Evolutionary conservation across 2,329 filamentous ascomycete genomes (phyloP).

Genomic region (Lasiodiplodia hormozganensis): DNA sequence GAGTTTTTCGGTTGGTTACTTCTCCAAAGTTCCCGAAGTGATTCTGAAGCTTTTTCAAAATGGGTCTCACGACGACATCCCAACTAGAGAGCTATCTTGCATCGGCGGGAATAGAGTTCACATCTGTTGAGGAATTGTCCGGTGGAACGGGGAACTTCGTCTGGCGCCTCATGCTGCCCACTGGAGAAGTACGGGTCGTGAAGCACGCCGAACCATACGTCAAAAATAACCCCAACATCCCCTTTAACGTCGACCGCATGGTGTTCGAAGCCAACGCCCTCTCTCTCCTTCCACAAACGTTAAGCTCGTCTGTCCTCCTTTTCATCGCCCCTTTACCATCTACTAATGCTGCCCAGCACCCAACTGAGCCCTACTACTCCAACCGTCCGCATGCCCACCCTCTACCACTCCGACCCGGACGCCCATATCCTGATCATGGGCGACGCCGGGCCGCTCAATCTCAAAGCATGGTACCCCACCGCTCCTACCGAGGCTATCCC

Average conservation of each 20-base stretch:
- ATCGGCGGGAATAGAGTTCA: conserved; percentile 7
- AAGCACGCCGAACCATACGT: conserved; percentile 47
- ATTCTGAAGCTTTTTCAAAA: not conserved
- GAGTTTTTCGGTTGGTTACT: not conserved
- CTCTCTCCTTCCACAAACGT: not conserved
- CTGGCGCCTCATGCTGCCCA: conserved; percentile 37
- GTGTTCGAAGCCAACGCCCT: conserved; percentile 42
- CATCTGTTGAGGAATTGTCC: conserved; percentile 35
- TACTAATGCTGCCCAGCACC: not conserved
- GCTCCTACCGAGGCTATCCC: conserved; percentile 33
- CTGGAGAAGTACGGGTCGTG: conserved; percentile 36
- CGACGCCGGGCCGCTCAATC: conserved; percentile 40
- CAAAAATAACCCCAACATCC: conserved; percentile 35
- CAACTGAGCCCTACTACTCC: conserved; percentile 32
- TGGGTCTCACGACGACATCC: conserved; percentile 10
- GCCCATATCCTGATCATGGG: conserved; percentile 41
- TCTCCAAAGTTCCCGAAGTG: not conserved
- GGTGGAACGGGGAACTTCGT: conserved; percentile 47
- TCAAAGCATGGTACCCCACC: conserved; percentile 42
- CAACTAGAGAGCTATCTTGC: conserved; percentile 4
- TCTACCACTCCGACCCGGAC: conserved; percentile 37
- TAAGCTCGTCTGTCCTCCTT: not conserved
- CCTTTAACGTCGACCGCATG: conserved; percentile 41
- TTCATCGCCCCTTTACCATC: too few species aligned
- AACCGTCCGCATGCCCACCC: conserved; percentile 13